A percentile compares a stretch with the other conserved stretches of the same genome.
Evolutionary conservation across 1,284 basidiomycete species (phyloP).

Genomic region (Cystobasidiaceae sp.): DNA sequence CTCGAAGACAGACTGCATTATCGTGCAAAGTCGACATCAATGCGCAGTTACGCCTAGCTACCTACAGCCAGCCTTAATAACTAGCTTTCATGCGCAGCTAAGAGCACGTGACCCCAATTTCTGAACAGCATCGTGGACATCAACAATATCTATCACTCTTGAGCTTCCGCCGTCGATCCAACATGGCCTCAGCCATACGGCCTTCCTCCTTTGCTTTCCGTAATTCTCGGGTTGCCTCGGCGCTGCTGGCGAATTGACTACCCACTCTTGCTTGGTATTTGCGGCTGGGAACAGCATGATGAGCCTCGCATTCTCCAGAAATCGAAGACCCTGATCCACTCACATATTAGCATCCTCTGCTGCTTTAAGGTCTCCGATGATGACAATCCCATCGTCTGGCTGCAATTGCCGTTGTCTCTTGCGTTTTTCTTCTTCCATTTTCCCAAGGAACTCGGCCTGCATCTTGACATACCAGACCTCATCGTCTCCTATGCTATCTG

Average conservation of each 20-base stretch:
- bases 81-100: too few species aligned
- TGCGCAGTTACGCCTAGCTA: too few species aligned
- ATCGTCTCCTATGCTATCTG: conserved; percentile 68
- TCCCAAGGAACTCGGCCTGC: conserved; percentile 81
- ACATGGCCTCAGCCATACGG: conserved; percentile 74
- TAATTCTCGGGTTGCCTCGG: conserved; percentile 68
- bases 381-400: conserved; percentile 50
- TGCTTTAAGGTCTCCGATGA: conserved; percentile 47
- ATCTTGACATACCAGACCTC: conserved; percentile 84
- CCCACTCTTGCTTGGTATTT: conserved; percentile 82
- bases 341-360: conserved; percentile 46
- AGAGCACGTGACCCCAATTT: too few species aligned
- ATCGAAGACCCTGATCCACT: conserved; percentile 34
- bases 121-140: too few species aligned
- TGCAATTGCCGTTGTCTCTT: conserved; percentile 63
- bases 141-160: conserved; percentile 55
- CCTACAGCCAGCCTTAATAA: too few species aligned
- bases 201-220: conserved; percentile 83
- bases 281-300: conserved; percentile 59
- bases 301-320: too few species aligned
- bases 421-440: conserved; percentile 73
- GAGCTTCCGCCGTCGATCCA: conserved; percentile 80
- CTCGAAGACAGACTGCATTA: not conserved
- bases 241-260: conserved; percentile 63
- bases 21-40: too few species aligned